These are phyloP conservation scores for Ilyonectria mors-panacis DNA, from an alignment of 2,329 filamentous ascomycete species.

Conservation along the genomic window DNA sequence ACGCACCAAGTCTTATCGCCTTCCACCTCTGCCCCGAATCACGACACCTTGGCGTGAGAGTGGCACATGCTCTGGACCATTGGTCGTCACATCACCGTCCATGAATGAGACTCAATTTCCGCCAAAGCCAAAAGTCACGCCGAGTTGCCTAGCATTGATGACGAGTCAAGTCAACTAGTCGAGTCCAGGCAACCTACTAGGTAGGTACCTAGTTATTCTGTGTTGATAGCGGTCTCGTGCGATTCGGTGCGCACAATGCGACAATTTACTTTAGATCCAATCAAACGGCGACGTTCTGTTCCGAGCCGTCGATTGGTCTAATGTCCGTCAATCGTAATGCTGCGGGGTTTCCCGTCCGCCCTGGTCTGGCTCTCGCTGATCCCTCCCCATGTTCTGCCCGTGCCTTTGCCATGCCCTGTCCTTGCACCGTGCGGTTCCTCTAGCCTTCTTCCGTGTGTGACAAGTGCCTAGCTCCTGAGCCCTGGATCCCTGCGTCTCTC, in stretches of 20 bases:
- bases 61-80: background rate
- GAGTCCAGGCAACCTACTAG: constrained; percentile 10
- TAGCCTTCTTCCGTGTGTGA: constrained; percentile 33
- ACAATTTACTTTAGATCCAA: constrained; percentile 49
- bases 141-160: background rate
- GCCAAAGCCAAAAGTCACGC: background rate
- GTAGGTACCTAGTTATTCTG: background rate
- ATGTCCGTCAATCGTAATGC: constrained; percentile 48
- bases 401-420: constrained; percentile 16
- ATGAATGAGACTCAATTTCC: constrained; percentile 1
- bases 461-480: constrained; percentile 25
- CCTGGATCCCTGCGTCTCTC: constrained; percentile 28
- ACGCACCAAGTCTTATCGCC: background rate
- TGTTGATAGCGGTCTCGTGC: constrained; percentile 19
- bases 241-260: constrained; percentile 27
- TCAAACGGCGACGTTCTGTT: constrained; percentile 36
- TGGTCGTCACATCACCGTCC: background rate
- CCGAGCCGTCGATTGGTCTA: constrained; percentile 46
- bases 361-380: constrained; percentile 19
- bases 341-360: constrained; percentile 44
- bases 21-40: background rate
- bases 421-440: constrained; percentile 26
- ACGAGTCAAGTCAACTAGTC: constrained; percentile 7
- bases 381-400: constrained; percentile 12
- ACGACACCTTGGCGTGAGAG: background rate